A percentile compares a stretch with the other conserved stretches of the same genome.
Evolutionary conservation across 2,329 filamentous ascomycete species (phyloP).

Genomic region (Beauveria varroae): DNA sequence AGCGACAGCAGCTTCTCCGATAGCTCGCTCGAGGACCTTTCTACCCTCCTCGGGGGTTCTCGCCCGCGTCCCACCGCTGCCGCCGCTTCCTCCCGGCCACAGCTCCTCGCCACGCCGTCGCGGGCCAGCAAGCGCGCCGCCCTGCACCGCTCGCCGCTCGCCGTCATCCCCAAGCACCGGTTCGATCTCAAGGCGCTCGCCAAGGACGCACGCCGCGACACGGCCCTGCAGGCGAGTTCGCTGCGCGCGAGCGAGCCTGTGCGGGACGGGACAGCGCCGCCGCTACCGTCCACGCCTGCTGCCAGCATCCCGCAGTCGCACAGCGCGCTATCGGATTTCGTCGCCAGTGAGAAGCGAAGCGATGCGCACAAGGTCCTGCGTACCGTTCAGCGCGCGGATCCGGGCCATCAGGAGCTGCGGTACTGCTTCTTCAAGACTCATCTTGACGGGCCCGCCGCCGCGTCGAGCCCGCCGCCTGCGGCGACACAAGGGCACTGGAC

Average conservation of each 20-base stretch:
- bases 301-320: neutral
- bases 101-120: neutral
- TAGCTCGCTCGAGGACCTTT: conserved; percentile 49
- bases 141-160: conserved; percentile 41
- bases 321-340: conserved; percentile 22
- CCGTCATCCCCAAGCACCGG: conserved; percentile 48
- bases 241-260: conserved; percentile 32
- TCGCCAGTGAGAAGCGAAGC: conserved; percentile 27
- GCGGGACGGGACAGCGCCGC: conserved; percentile 3
- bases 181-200: conserved; percentile 58
- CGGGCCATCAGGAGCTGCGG: conserved; percentile 25
- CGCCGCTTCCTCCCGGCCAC: conserved; percentile 6
- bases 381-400: conserved; percentile 44
- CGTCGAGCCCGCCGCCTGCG: conserved; percentile 22
- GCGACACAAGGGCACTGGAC: conserved; percentile 36
- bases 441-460: conserved; percentile 16
- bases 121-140: conserved; percentile 28
- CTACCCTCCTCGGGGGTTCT: conserved; percentile 23
- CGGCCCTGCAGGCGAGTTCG: conserved; percentile 50
- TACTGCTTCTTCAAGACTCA: conserved; percentile 44
- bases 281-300: neutral
- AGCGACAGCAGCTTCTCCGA: conserved; percentile 47
- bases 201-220: conserved; percentile 50
- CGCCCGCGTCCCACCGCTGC: conserved; percentile 14
- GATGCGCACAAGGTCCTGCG: conserved; percentile 37